phyloP scores from a whole-genome alignment of 768 basidiomycete genomes.

The Agaricus subrufescens region DNA sequence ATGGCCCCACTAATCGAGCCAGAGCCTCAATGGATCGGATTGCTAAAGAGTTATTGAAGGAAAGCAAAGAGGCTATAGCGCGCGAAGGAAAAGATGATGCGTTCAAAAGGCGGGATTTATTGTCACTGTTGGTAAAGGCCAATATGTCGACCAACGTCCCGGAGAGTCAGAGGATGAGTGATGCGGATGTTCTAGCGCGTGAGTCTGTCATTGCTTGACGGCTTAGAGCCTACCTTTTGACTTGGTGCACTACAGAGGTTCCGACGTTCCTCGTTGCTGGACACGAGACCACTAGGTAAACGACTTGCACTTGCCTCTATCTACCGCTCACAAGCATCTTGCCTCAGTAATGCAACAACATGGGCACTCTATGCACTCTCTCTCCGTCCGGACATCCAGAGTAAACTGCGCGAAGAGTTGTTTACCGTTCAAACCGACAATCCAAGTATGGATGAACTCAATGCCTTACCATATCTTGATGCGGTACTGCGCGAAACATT shows the following conservation, averaged over 20 bases:
- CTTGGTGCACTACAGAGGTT: constrained; percentile 35
- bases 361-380: constrained; percentile 61
- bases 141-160: constrained; percentile 61
- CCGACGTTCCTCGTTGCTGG: constrained; percentile 60
- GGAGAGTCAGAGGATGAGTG: constrained; percentile 49
- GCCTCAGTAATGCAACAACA: constrained; percentile 35
- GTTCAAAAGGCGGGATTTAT: constrained; percentile 45
- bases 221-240: neutral
- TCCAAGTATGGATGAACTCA: constrained; percentile 68
- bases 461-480: constrained; percentile 65
- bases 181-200: constrained; percentile 59
- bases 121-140: constrained; percentile 57
- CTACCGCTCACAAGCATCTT: neutral
- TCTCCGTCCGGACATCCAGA: constrained; percentile 43
- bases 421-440: constrained; percentile 45
- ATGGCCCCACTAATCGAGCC: constrained; percentile 24
- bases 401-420: constrained; percentile 56
- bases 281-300: constrained; percentile 51
- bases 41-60: constrained; percentile 41
- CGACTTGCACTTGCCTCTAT: neutral
- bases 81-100: constrained; percentile 25
- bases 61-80: constrained; percentile 41
- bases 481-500: constrained; percentile 56
- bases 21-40: constrained; percentile 42
- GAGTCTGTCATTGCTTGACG: constrained; percentile 15